Evolutionary conservation across 148 eudicot species (phyloP).

Genomic region (Rhododendron henanense): DNA sequence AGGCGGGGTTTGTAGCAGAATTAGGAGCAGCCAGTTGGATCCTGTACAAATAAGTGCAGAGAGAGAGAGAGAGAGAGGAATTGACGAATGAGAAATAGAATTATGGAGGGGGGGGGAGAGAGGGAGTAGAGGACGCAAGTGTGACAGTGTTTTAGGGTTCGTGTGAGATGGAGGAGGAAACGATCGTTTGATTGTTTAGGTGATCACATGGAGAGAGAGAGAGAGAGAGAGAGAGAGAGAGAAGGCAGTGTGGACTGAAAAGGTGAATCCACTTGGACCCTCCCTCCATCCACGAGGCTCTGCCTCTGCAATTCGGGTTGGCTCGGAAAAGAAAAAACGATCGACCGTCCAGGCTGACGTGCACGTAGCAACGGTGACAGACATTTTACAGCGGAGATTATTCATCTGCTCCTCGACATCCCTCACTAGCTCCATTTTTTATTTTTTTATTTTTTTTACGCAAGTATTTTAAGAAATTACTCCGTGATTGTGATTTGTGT

Average conservation of each 20-base stretch:
- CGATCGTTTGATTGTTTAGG: not conserved
- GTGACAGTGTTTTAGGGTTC: conserved; percentile 10
- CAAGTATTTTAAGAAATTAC: no score
- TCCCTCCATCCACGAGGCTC: not conserved
- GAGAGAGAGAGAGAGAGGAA: not conserved
- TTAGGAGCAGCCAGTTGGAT: not conserved
- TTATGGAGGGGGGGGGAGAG: not conserved
- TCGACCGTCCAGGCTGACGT: no score
- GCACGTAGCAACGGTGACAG: no score
- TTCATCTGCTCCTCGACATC: no score
- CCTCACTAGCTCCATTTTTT: no score
- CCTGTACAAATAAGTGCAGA: not conserved
- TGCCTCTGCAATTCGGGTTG: not conserved
- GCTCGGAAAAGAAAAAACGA: no score
- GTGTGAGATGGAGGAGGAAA: conserved; percentile 3
- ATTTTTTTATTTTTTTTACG: no score
- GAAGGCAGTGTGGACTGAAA: conserved; percentile 50
- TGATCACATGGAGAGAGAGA: conserved; percentile 1
- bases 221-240: conserved; percentile 6
- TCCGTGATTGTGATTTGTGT: no score
- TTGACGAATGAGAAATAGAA: not conserved
- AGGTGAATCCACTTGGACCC: conserved; percentile 30
- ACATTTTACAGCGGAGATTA: no score
- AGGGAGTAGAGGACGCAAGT: not conserved
- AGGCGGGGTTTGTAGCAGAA: not conserved